Evolutionary conservation across 257 asterid genomes (phyloP), one percentile per base, ranked within the genome.

Genomic region (Fraxinus pennsylvanica): DNA sequence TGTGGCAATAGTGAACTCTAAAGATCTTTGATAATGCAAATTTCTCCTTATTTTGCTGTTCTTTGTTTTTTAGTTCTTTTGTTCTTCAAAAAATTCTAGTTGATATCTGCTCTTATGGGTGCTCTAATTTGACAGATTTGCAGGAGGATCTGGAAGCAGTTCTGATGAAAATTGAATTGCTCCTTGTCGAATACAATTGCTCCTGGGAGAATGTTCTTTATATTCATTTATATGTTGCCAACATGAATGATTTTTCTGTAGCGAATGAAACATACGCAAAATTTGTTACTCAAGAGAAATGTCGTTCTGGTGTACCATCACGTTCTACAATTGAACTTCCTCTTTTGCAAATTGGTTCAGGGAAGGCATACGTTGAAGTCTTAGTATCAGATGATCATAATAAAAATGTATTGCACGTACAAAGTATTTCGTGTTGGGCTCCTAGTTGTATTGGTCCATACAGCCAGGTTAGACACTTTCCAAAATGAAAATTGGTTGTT

Each of bases 391-490:
- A 69, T 35, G 97, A 93, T 86, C 79, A 81, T 71, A 78, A 82
- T 57, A 95, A 95, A 87, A 91, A 86, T 72, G 99, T 95, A 76
- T 87, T 95, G 89, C 99, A 95, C 70, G 98, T 95, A 36, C 99
- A 95, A 73, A 95, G 99, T 84, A 90, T 95, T 78, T 95, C 99
- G 39, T 88, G 90, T 88, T 95, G 99, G 98, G 99, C 99, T 81
- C 99, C 98, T 76, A 95, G 99, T 79, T 95, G 99, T 81, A 95
- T 95, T 63, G 99, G 99, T 81, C 98, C 99, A 29, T 95, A 95
- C 85, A 95, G 97, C 83, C 99, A 95, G 98, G 98, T 94, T 79
- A 76, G 87, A 63, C 81, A 79, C 67, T 72, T 79, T 66, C 25
- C 39, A 27, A 5, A 65, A 5, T 41, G 67, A 32, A 50, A 41